Evolutionary conservation across 2,329 filamentous ascomycete genomes (phyloP), one percentile per base, ranked within the genome.

Genomic region (Beauveria medogensis): DNA sequence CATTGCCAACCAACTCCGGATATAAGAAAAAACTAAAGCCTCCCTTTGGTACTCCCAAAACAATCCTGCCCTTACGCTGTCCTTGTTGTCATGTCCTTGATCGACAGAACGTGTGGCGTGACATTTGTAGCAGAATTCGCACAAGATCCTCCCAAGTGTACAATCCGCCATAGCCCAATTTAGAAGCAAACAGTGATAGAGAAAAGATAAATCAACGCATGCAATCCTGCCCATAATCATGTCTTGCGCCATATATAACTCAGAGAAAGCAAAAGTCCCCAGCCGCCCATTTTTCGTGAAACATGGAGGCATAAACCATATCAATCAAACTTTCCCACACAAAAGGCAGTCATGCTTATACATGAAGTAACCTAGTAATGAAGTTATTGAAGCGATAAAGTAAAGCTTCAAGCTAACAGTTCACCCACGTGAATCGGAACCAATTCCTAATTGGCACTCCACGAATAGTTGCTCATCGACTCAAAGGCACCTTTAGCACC

Each of bases 381-480:
- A 57, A 34, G 47, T 5, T 20, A n/a, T 46, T 24, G 8, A 9
- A 22, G 41, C 22, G 41, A 55, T 55, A 55, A 40, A 55, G 26
- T 10, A 63, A 63, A 62, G 59, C 34, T 62, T 52, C 61, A 62
- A 20, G 53, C 51, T 55, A 55, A 53, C 59, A 46, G 22, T 20
- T 24, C 55, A 50, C 41, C 40, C 34, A 59, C n/a, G n/a, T 41
- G 43, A 37, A 5, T 14, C 28, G 5, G 46, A 41, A 7, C 52
- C 51, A 22, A 28, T 47, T 65, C 43, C 34, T 71, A 82, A 60
- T 78, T 80, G 56, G 77, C 73, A 64, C 78, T 82, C 82, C 82
- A 85, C 37, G 81, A 82, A 68, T 85, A 85, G 68, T 83, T 79
- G 68, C 77, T 79, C 70, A 83, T 74, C 54, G 73, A 74, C 59